Evolutionary conservation across 2,329 filamentous ascomycete genomes (phyloP), one percentile per base, ranked within the genome.

Genomic region (Clarireedia homoeocarpa): DNA sequence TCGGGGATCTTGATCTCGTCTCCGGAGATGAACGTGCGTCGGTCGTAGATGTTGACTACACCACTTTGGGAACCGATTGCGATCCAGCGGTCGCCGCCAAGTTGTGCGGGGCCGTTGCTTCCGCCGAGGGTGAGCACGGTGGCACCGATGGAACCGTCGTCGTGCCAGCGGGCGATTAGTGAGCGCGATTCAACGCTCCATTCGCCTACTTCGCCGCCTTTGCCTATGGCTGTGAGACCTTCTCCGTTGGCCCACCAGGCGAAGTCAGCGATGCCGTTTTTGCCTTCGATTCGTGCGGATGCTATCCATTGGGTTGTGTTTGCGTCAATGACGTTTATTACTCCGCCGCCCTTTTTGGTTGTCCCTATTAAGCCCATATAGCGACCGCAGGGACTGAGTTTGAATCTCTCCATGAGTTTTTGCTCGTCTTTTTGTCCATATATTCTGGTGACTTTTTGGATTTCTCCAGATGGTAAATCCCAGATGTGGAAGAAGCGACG

Each of bases 401-500:
- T 88, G 77, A 99, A 95, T 30, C 79, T 79, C 71, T 97, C 94
- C 90, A 96, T 96, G 42, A 82, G 87, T 65, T 85, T 87, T 71
- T 96, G 91, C 71, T 95, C 89, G 55, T 88, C 80, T 62, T 85
- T 77, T 63, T 91, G 86, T 60, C 91, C 83, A 67, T 87, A 81
- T 58, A 94, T 75, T 69, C 87, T 78, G 63, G 82, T 84, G 46
- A 95, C 81, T 72, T 95, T 96, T 66, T 92, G 87, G 49, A 99
- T 84, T 12, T 78, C 76, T 45, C 94, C 94, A 0, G 86, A 85
- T 45, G 86, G 77, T 24, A 99, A 79, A 66, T 97, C 86, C 94
- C 94, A 99, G 62, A 87, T 85, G 73, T 97, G 94, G 72, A 97
- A 96, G 75, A 91, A 97, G 61, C 85, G 85, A 50, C 94, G 83